Evolutionary conservation across 1,139 yeast species (phyloP).

Genomic region (Candida tetrigidarum): DNA sequence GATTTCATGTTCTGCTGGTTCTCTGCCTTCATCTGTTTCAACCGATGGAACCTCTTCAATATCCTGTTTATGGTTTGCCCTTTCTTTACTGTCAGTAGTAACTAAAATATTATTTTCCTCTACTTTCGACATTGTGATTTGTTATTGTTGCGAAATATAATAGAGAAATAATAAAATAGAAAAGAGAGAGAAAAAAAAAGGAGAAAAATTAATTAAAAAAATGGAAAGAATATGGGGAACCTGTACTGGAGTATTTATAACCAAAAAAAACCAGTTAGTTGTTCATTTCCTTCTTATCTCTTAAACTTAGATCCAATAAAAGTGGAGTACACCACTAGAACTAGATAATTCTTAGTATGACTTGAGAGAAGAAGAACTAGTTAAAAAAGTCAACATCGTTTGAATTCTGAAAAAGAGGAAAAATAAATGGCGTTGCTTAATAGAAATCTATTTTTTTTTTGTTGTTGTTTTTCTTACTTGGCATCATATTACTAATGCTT

Average conservation of each 20-base stretch:
- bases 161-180: neutral
- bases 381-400: neutral
- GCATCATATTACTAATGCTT: neutral
- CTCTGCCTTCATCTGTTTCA: neutral
- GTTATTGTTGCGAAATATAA: neutral
- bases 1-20: neutral
- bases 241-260: neutral
- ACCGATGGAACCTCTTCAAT: neutral
- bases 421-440: too few relatives aligned
- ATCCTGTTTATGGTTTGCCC: neutral
- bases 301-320: neutral
- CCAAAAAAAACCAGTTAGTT: neutral
- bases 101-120: neutral
- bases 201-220: too few relatives aligned
- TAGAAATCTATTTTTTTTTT: too few relatives aligned
- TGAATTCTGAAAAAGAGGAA: too few relatives aligned
- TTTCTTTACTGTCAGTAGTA: slow-evolving; percentile 1
- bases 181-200: neutral
- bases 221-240: neutral
- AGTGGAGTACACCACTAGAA: neutral
- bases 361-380: neutral
- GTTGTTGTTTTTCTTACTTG: neutral
- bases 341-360: neutral
- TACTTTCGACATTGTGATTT: neutral
- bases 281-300: neutral